Percentiles rank a stretch among this genome's conserved stretches.
Conservation (phyloP, 2,329 filamentous ascomycete species). For the Coniella lustricola region DNA sequence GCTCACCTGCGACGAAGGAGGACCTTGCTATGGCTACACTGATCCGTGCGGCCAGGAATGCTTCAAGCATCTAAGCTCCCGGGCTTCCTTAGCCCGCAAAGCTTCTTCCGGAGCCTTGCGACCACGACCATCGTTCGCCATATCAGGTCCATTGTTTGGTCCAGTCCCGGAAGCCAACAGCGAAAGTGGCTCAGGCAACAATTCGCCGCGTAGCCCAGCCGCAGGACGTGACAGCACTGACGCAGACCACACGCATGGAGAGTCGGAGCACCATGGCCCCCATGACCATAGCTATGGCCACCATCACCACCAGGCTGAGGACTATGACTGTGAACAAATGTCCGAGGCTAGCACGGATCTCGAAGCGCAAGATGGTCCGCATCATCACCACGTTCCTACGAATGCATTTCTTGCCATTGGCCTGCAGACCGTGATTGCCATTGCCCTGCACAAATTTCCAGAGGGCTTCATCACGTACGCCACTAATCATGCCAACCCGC, state of each 20-base stretch:
- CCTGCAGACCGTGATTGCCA: slow-evolving; percentile 92
- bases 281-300: slow-evolving; percentile 10
- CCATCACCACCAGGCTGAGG: slow-evolving; percentile 2
- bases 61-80: slow-evolving; percentile 48
- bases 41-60: slow-evolving; percentile 61
- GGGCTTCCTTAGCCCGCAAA: slow-evolving; percentile 28
- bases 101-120: slow-evolving; percentile 26
- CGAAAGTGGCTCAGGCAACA: slow-evolving; percentile 9
- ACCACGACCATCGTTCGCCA: slow-evolving; percentile 23
- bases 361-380: slow-evolving; percentile 38
- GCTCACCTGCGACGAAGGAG: slow-evolving; percentile 52
- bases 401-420: slow-evolving; percentile 93
- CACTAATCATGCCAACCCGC: slow-evolving; percentile 90
- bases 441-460: slow-evolving; percentile 92
- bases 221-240: background rate
- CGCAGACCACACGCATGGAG: background rate
- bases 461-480: slow-evolving; percentile 87
- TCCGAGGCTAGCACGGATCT: slow-evolving; percentile 31
- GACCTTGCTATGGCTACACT: slow-evolving; percentile 57
- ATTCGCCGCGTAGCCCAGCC: slow-evolving; percentile 9
- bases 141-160: slow-evolving; percentile 31
- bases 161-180: slow-evolving; percentile 22
- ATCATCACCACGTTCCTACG: slow-evolving; percentile 91
- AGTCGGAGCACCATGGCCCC: slow-evolving; percentile 11
- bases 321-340: slow-evolving; percentile 20